A percentile compares a stretch with the other conserved stretches of the same genome.
These are phyloP conservation scores for Zygotorulaspora sp. DNA, from an alignment of 805 yeast species.

Conservation along the genomic window DNA sequence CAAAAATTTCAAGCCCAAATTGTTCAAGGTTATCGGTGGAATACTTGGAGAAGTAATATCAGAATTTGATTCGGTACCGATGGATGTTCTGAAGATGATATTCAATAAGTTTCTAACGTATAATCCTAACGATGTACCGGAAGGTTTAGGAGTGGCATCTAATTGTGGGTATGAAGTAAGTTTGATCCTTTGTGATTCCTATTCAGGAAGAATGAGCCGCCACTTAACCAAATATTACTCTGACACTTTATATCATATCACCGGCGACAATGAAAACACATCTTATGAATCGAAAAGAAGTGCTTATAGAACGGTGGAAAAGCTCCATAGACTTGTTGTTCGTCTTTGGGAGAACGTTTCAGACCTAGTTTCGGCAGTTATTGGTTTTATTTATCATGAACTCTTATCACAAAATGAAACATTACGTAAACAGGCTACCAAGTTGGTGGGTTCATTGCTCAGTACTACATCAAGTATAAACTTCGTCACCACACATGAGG, in stretches of 20 bases:
- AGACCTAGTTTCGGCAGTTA: slow-evolving; percentile 62
- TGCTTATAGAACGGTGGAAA: slow-evolving; percentile 42
- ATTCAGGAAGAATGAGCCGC: slow-evolving; percentile 69
- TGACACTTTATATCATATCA: slow-evolving; percentile 59
- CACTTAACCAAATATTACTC: slow-evolving; percentile 75
- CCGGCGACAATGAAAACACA: slow-evolving; percentile 19
- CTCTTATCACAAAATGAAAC: slow-evolving; percentile 63
- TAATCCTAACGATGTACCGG: slow-evolving; percentile 27
- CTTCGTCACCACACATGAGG: slow-evolving; percentile 53
- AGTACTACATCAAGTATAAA: slow-evolving; percentile 47
- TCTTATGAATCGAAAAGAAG: slow-evolving; percentile 14
- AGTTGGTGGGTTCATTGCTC: slow-evolving; percentile 65
- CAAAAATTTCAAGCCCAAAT: slow-evolving; percentile 44
- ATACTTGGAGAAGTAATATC: slow-evolving; percentile 70
- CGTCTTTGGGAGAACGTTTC: slow-evolving; percentile 79
- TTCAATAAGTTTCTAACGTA: slow-evolving; percentile 55
- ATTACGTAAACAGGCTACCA: slow-evolving; percentile 64
- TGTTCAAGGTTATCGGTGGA: slow-evolving; percentile 62
- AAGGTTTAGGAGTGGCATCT: slow-evolving; percentile 28
- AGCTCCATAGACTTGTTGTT: slow-evolving; percentile 57
- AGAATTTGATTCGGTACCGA: slow-evolving; percentile 64
- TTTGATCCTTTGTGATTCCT: slow-evolving; percentile 60
- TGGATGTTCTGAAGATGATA: slow-evolving; percentile 54
- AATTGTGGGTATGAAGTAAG: slow-evolving; percentile 65
- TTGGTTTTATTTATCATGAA: slow-evolving; percentile 78